Evolutionary conservation across 129 eudicot species (phyloP), one percentile per base, ranked within the genome.

Genomic region (Helianthus tuberosus): DNA sequence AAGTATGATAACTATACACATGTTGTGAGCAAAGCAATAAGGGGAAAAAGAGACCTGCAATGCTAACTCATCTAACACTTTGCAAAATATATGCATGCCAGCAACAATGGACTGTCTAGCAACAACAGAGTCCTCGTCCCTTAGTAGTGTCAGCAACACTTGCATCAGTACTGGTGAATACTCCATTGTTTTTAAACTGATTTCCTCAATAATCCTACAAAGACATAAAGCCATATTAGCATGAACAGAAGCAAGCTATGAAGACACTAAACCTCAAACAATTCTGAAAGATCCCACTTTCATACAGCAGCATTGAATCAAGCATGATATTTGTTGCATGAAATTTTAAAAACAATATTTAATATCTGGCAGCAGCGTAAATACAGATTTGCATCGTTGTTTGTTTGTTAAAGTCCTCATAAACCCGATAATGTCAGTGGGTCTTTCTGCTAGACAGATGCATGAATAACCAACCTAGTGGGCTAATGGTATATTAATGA

Each of bases 91-190:
- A 63, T 86, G 85, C 54, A 84, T 85, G 79, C 95, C 96, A 38
- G 85, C 73, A 74, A 83, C 81, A 69, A 93, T 83, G 76, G 98
- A 80, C 77, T 87, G 93, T 68, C 84, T 85, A 47, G 90, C 88
- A 73, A 93, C 92, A 53, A 73, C 64, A 60, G 87, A 72, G 78
- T 86, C 90, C 47, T 79, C 57, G 78, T 93, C 98, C 64, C 64
- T 84, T 75, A 93, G 60, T 68, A 84, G 75, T 11, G 84, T 80
- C 86, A 93, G 77, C 62, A 88, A 73, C 57, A 84, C 87, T 75
- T 86, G 95, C 81, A 89, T 74, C 69, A 93, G 74, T 25, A 90
- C 68, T 10, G 75, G 64, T 62, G 89, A 83, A 77, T 88, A 87
- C 78, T 93, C 96, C 86, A 83, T 50, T 55, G 81, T 71, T 71